These are phyloP conservation scores for Cercospora nicotianae DNA, from an alignment of 2,329 filamentous ascomycete genomes.

Conservation along the genomic window DNA sequence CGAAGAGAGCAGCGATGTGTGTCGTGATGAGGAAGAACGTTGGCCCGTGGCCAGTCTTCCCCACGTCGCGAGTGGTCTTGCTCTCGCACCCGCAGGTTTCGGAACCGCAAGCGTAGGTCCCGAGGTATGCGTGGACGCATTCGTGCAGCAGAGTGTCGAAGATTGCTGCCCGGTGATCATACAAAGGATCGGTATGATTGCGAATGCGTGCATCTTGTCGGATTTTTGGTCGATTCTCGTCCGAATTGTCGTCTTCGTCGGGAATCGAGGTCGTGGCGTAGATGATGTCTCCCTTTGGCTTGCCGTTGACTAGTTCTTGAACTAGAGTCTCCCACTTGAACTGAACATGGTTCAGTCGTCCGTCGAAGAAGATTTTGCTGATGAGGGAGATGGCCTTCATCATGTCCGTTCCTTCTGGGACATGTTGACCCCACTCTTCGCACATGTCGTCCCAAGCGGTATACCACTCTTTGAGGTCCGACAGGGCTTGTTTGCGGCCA, in stretches of 20 bases:
- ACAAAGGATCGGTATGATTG: background rate
- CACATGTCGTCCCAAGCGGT: background rate
- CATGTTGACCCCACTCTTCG: background rate
- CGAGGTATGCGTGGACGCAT: constrained; percentile 12
- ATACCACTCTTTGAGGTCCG: constrained; percentile 1
- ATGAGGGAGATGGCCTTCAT: constrained; percentile 1
- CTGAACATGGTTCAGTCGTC: background rate
- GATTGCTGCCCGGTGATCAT: background rate
- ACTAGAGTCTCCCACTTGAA: constrained; percentile 3
- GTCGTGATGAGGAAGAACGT: background rate
- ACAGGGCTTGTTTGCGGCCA: constrained; percentile 1
- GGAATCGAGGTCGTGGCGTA: background rate
- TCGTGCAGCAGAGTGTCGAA: constrained; percentile 11
- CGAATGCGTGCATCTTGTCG: background rate
- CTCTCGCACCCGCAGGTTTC: background rate
- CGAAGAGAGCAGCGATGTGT: constrained; percentile 2
- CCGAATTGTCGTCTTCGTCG: constrained; percentile 1
- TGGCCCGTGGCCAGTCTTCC: constrained; percentile 1
- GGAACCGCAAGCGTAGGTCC: constrained; percentile 1
- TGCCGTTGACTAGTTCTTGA: background rate
- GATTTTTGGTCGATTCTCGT: background rate
- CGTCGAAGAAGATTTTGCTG: constrained; percentile 9
- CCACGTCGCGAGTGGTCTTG: background rate
- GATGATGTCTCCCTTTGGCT: background rate
- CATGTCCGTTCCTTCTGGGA: background rate